Evolutionary conservation across 768 basidiomycete species (phyloP).

Genomic region (Fomitopsis pulvina): DNA sequence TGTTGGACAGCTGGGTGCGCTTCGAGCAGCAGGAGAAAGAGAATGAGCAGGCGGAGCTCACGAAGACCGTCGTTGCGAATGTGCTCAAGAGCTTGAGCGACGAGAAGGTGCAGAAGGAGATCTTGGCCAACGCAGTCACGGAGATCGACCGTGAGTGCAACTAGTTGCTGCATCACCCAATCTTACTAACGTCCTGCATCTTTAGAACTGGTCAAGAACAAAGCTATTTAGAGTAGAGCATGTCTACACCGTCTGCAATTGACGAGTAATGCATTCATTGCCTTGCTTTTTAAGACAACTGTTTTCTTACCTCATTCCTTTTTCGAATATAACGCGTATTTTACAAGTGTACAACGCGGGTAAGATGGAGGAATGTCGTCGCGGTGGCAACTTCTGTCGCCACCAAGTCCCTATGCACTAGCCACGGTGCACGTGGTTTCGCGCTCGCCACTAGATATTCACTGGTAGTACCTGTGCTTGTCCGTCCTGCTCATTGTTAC

Average conservation of each 20-base stretch:
- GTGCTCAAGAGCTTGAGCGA: slow-evolving; percentile 80
- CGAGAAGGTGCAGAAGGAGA: slow-evolving; percentile 84
- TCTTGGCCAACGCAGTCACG: slow-evolving; percentile 68
- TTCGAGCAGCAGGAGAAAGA: slow-evolving; percentile 97
- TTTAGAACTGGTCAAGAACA: slow-evolving; percentile 91
- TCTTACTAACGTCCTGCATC: slow-evolving; percentile 7
- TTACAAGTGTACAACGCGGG: background rate
- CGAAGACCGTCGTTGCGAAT: slow-evolving; percentile 81
- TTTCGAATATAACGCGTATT: too few species aligned
- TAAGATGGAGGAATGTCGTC: background rate
- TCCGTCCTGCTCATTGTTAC: background rate
- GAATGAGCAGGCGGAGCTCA: slow-evolving; percentile 89
- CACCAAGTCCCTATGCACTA: background rate
- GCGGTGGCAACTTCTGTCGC: background rate
- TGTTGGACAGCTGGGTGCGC: slow-evolving; percentile 97
- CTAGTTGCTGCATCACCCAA: background rate
- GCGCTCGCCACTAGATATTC: background rate
- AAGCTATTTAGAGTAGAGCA: slow-evolving; percentile 61
- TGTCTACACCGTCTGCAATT: background rate
- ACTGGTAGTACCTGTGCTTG: too few species aligned
- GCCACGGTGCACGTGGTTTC: background rate
- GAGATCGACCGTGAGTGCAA: slow-evolving; percentile 87
- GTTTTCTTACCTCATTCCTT: too few species aligned
- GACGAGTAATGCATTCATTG: background rate
- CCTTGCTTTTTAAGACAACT: background rate